Base-by-base conservation (phyloP, 2,329 filamentous ascomycete genomes). In the Grosmannia penicillata region DNA sequence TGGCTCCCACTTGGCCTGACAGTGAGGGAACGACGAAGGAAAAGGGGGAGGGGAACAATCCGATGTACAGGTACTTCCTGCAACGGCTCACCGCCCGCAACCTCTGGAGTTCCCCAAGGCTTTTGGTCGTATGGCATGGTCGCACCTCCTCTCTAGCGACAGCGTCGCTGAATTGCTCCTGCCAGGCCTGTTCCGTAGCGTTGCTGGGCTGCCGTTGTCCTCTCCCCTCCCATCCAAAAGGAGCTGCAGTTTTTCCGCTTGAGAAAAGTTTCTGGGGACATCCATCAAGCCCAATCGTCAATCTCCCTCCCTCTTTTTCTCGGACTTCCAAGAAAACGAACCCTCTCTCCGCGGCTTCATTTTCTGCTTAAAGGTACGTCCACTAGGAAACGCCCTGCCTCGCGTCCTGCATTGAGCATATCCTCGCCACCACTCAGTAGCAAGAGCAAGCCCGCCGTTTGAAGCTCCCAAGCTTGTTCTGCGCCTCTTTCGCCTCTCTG, bases 51-150 rank as follows among this genome's bases (percentile, higher is more conserved):
- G 10, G 23, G 13, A 8, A 19, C 13, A 28, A 14, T 17, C 17
- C 8, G 34, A 52, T 40, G 52, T 54, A 55, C 50, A 41, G 44
- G 47, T 54, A 54, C 53, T 43, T 53, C 41, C 30, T 36, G 39
- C 18, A 33, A 30, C 44, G 47, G 47, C 52, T 48, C 49, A 44
- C 50, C 36, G 29, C 21, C 37, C 37, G 43, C 45, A 40, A 46
- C 49, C 46, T 48, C 45, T 37, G 43, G 41, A 44, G 42, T 49
- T 48, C 51, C 52, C 52, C 50, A 55, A 54, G 41, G 43, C 36
- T 49, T 52, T 51, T 49, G 8, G 19, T 38, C 32, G 23, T 33
- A n/a, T 8, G 24, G 8, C 30, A 21, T 22, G 32, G 19, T 33
- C n/a, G 19, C 18, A 15, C 27, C n/a, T 15, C 14, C 25, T 17